Evolutionary conservation across 768 basidiomycete species (phyloP), one percentile per base, ranked within the genome.

Genomic region (Daedaleopsis nitida): DNA sequence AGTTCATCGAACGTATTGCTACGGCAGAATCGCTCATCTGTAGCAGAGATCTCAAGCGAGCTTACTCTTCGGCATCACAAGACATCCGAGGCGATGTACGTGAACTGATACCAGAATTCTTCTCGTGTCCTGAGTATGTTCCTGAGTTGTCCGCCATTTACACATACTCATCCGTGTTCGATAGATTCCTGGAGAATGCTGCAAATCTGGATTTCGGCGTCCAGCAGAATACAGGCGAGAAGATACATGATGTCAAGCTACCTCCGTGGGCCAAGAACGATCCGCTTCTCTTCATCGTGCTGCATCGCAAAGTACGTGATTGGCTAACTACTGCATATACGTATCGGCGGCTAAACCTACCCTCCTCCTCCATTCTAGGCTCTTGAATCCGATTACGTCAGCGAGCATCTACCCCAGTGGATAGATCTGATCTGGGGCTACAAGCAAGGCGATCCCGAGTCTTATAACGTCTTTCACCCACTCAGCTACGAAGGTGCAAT

Each of bases 401-500:
- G 92, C 75, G 85, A 91, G 64, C 81, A 90, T 65, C 79, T 98
- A 12, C 87, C 91, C 0, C 81, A 83, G 11, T 97, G 96, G 95
- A 96, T 98, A 65, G 96, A 98, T 69, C 81, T 97, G 34, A 91
- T 96, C 54, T 98, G 95, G 92, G 92, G 92, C 38, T 85, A 75
- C 72, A 91, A 91, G 62, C 92, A 96, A 78, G 86, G 85, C 4
- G 93, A 96, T 68, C 77, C 84, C 0, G 83, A 82, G 8, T 84
- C 89, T 0, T 74, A 88, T 60, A 98, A 97, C 66, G 90, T 88
- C 8, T 97, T 93, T 77, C 95, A 97, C 73, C 96, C 95, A 0
- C 76, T 97, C 38, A 96, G 93, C 16, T 97, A 97, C 68, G 94
- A 95, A 67, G 94, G 94, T 4, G 88, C 92, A 0, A 90, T 96